Evolutionary conservation across 805 yeast genomes (phyloP).

Genomic region (Suhomyces prunicola): DNA sequence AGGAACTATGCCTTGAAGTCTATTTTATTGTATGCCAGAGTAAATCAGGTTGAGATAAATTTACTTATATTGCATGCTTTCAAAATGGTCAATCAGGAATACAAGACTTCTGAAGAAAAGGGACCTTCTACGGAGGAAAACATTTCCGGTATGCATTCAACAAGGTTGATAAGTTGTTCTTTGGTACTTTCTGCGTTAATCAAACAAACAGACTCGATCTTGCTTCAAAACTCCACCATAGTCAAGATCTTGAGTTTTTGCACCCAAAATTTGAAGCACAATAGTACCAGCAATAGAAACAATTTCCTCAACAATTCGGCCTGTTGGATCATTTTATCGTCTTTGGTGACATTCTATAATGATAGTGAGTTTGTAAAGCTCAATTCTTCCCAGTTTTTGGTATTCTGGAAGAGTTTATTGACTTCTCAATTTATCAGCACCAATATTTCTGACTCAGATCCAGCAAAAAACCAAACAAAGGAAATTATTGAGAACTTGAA

Average conservation of each 20-base stretch:
- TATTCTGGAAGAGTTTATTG: conserved; percentile 43
- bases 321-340: conserved; percentile 42
- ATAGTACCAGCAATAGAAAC: conserved; percentile 16
- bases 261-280: conserved; percentile 43
- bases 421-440: conserved; percentile 39
- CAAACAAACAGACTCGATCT: conserved; percentile 31
- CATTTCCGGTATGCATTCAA: conserved; percentile 14
- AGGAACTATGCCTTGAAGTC: conserved; percentile 34
- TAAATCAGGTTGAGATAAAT: conserved; percentile 35
- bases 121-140: conserved; percentile 14
- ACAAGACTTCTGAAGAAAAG: conserved; percentile 14
- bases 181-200: conserved; percentile 35
- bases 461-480: conserved; percentile 16
- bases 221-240: conserved; percentile 38
- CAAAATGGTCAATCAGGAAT: conserved; percentile 27
- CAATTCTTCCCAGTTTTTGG: conserved; percentile 42
- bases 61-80: conserved; percentile 31
- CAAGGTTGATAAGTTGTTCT: conserved; percentile 30
- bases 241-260: conserved; percentile 44
- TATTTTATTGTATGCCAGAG: conserved; percentile 26
- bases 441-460: conserved; percentile 11
- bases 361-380: conserved; percentile 42
- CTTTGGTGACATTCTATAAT: conserved; percentile 38
- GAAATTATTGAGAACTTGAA: conserved; percentile 36
- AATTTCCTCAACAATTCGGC: conserved; percentile 26